Conservation (phyloP, 2,329 filamentous ascomycete species). For the Alternaria ventricosa region DNA sequence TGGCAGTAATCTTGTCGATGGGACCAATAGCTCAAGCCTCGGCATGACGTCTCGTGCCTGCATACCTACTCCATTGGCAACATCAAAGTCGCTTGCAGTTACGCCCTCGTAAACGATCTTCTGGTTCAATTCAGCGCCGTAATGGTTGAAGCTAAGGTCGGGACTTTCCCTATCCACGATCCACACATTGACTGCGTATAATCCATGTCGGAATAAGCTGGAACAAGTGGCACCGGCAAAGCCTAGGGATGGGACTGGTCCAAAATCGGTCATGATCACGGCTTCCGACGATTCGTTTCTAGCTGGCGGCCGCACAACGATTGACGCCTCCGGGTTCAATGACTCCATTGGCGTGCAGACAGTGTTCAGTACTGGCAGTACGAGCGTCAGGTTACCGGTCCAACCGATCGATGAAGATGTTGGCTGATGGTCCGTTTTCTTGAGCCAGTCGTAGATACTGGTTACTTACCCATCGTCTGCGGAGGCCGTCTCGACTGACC, state of each 20-base stretch:
- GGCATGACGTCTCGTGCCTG: background rate
- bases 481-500: conserved; percentile 1
- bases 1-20: background rate
- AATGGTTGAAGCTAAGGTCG: background rate
- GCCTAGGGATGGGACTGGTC: background rate
- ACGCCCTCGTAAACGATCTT: background rate
- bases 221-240: background rate
- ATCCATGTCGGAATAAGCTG: conserved; percentile 3
- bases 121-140: background rate
- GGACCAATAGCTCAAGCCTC: background rate
- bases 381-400: conserved; percentile 1
- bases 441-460: conserved; percentile 3
- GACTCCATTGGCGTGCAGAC: background rate
- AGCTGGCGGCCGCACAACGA: background rate
- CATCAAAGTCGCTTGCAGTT: background rate
- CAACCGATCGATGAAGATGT: conserved; percentile 1
- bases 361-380: conserved; percentile 2
- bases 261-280: background rate
- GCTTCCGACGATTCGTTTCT: background rate
- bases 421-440: background rate
- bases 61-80: background rate
- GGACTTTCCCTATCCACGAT: background rate
- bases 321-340: background rate
- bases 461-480: background rate
- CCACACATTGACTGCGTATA: conserved; percentile 5